Base-by-base conservation (phyloP, 2,329 filamentous ascomycete genomes). In the Truncatella angustata region DNA sequence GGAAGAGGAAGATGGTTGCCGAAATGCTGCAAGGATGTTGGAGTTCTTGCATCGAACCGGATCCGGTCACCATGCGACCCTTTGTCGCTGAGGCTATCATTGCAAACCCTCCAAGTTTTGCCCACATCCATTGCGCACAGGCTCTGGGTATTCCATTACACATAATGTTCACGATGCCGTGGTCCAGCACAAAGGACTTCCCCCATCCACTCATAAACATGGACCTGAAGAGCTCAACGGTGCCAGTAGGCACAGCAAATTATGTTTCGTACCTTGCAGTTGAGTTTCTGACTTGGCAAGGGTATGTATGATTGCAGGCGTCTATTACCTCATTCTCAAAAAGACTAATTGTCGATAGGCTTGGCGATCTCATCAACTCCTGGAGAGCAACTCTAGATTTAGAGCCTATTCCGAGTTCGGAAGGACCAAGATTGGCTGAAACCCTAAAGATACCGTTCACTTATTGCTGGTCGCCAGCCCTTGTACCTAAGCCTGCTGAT, bases 81-180 rank as follows among this genome's bases (percentile, higher is more conserved):
- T 96, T 96, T 64, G 85, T 96, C 36, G 91, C 91, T 0, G 91
- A 91, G 68, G 86, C 82, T 48, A 90, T 91, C 58, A 89, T 91
- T 60, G 87, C 88, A 3, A 91, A 91, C 54, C 88, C 88, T 2
- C 88, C 88, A 0, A 88, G 85, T 60, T 91, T 90, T 68, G 87
- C 86, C 0, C 87, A 91, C 60, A 76, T 91, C 3, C 88, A 91
- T 61, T 80, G 86, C 54, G 88, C 88, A 0, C 86, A 91, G 68
- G 88, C 87, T 67, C 69, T 91, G 61, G 87, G 86, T 0, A 84
- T 91, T 46, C 88, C 88, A 0, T 64, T 91, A 7, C 88, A 91
- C 60, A 83, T 96, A 69, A 95, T 96, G 88, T 96, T 96, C 70
- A 96, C 91, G 1, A 94, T 95, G 89, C 90, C 90, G 0, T 95